Conservation (phyloP, 1,284 basidiomycete genomes). For the Puccinia coronata region DNA sequence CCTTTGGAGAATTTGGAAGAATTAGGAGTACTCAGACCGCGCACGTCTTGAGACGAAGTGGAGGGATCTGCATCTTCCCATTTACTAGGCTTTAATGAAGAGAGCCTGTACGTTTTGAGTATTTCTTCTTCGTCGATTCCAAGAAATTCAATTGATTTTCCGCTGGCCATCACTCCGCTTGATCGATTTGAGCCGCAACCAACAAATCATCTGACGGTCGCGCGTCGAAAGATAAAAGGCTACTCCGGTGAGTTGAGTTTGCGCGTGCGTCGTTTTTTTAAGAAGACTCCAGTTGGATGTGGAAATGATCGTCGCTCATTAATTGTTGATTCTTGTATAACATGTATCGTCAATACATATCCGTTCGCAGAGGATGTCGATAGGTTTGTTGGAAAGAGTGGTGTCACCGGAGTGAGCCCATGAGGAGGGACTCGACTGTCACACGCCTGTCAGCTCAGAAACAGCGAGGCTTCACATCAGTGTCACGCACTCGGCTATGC, state of each 20-base stretch:
- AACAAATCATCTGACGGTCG: conserved; percentile 13
- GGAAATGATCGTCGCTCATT: not conserved
- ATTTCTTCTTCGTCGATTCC: conserved; percentile 57
- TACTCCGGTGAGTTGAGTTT: too few relatives aligned
- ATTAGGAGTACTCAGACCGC: not conserved
- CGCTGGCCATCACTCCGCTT: conserved; percentile 44
- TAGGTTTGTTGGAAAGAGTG: too few relatives aligned
- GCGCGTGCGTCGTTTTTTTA: too few relatives aligned
- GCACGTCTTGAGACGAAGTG: not conserved
- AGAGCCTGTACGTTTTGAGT: conserved; percentile 59
- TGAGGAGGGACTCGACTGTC: not conserved
- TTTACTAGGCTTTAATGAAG: conserved; percentile 57
- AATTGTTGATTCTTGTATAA: too few relatives aligned
- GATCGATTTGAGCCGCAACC: not conserved
- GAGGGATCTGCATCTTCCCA: conserved; percentile 56
- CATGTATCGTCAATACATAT: too few relatives aligned
- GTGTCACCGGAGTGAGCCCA: too few relatives aligned
- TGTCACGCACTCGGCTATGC: not conserved
- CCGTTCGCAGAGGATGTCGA: too few relatives aligned
- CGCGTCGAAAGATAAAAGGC: not conserved
- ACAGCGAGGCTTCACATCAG: not conserved
- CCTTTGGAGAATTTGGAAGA: conserved; percentile 9
- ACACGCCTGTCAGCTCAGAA: not conserved
- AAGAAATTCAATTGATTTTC: conserved; percentile 52
- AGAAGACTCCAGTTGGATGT: not conserved